phyloP scores from a whole-genome alignment of 2,329 filamentous ascomycete genomes.

The Penicillium sp. region DNA sequence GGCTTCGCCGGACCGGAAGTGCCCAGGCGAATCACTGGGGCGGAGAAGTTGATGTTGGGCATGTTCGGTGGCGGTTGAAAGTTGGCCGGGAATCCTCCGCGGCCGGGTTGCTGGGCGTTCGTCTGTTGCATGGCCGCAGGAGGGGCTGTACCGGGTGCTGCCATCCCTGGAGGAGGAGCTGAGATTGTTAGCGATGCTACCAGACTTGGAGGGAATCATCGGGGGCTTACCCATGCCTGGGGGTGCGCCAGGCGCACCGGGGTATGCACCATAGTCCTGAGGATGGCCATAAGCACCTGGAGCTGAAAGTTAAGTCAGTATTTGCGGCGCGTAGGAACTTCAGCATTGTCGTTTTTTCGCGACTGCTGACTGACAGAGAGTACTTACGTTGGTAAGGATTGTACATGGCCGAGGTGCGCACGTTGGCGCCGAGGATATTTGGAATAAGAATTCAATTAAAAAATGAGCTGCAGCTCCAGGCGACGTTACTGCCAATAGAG shows the following conservation, averaged over 20 bases:
- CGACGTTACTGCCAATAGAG: neutral
- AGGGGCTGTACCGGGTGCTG: slow-evolving; percentile 74
- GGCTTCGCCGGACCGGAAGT: slow-evolving; percentile 69
- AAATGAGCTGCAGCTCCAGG: neutral
- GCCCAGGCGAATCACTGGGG: slow-evolving; percentile 90
- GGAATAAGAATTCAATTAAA: neutral
- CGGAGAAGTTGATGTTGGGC: slow-evolving; percentile 97
- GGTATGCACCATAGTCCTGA: slow-evolving; percentile 71
- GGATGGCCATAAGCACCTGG: slow-evolving; percentile 68
- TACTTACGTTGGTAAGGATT: slow-evolving; percentile 46
- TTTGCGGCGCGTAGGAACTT: neutral
- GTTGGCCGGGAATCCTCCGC: slow-evolving; percentile 74
- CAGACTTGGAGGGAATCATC: slow-evolving; percentile 52
- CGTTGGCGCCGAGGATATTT: neutral
- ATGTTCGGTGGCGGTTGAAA: slow-evolving; percentile 90
- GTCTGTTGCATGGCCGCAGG: slow-evolving; percentile 76
- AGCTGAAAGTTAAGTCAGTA: slow-evolving; percentile 27
- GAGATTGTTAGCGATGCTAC: slow-evolving; percentile 17
- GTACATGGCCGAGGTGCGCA: slow-evolving; percentile 37
- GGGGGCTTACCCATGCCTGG: slow-evolving; percentile 1
- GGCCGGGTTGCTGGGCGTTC: slow-evolving; percentile 72
- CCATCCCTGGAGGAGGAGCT: slow-evolving; percentile 79
- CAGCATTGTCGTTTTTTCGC: neutral
- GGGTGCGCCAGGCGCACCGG: slow-evolving; percentile 61
- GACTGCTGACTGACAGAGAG: neutral